phyloP scores from a whole-genome alignment of 768 basidiomycete species.

The Ramaria rubella region DNA sequence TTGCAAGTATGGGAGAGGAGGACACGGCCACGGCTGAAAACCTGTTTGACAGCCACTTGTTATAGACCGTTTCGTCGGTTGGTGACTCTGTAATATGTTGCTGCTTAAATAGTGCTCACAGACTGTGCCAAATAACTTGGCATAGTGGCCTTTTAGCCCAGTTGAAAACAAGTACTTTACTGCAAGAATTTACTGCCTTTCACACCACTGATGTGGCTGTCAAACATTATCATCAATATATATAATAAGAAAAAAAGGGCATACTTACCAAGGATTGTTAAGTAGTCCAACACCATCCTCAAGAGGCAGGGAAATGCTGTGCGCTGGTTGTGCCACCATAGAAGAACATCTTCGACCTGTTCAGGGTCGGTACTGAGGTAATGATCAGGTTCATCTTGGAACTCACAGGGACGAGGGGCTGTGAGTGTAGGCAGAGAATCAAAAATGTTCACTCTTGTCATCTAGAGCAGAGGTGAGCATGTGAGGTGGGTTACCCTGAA shows the following conservation, averaged over 20 bases:
- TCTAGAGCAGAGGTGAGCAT: not conserved
- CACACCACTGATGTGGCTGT: not conserved
- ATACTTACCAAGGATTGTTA: constrained; percentile 21
- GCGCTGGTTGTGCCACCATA: constrained; percentile 23
- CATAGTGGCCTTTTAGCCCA: no score
- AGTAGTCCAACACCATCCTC: constrained; percentile 6
- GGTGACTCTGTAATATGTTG: no score
- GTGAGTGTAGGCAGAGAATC: constrained; percentile 12
- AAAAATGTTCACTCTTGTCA: constrained; percentile 16
- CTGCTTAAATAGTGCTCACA: no score
- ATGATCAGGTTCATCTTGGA: constrained; percentile 17
- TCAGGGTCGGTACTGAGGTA: constrained; percentile 24
- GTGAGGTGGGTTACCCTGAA: not conserved
- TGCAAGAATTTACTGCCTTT: no score
- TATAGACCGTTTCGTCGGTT: no score
- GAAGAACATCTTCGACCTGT: constrained; percentile 16
- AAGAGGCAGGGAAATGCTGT: constrained; percentile 20
- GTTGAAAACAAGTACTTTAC: no score
- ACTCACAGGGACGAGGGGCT: not conserved
- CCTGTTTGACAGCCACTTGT: constrained; percentile 23
- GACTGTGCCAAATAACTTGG: no score
- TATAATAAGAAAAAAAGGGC: not conserved
- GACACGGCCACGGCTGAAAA: constrained; percentile 25
- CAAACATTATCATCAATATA: not conserved
- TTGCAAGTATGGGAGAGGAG: constrained; percentile 22